phyloP scores from a whole-genome alignment of 2,329 filamentous ascomycete species.

The Cordyceps tenuipes region DNA sequence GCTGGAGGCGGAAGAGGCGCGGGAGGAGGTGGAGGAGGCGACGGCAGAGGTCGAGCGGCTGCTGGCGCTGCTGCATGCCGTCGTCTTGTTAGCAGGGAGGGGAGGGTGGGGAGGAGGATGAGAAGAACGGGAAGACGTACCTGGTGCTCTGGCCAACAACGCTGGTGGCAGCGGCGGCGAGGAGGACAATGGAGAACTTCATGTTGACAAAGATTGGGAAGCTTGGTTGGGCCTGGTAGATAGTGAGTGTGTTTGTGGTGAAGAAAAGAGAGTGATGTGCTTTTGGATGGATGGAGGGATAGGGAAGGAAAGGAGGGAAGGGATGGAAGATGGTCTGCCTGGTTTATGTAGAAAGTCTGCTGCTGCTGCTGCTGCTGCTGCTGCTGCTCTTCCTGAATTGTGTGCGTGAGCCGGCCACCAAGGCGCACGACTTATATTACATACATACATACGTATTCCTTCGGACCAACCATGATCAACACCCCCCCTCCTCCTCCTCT shows the following conservation, averaged over 20 bases:
- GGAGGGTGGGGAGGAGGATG: not conserved
- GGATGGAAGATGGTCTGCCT: not conserved
- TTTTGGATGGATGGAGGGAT: not conserved
- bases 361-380: not conserved
- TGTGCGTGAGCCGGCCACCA: not conserved
- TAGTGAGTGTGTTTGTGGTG: not conserved
- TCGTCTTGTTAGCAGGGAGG: not conserved
- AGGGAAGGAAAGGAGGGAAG: not conserved
- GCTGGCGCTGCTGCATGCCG: not conserved
- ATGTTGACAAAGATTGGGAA: not conserved
- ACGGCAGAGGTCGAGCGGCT: not conserved
- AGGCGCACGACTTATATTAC: too few relatives aligned
- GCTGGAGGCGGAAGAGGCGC: not conserved
- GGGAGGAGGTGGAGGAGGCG: not conserved
- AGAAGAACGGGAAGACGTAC: not conserved
- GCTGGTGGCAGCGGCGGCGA: not conserved
- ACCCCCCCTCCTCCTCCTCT: not conserved
- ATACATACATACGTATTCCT: too few relatives aligned
- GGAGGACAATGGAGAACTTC: constrained; percentile 3
- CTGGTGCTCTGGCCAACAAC: not conserved
- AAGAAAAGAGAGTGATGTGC: not conserved
- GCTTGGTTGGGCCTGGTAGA: not conserved
- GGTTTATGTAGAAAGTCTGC: not conserved
- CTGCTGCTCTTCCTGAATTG: not conserved
- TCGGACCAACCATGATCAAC: not conserved